Conservation (phyloP, 495 filamentous ascomycete genomes). For the Parathielavia hyrcaniae region DNA sequence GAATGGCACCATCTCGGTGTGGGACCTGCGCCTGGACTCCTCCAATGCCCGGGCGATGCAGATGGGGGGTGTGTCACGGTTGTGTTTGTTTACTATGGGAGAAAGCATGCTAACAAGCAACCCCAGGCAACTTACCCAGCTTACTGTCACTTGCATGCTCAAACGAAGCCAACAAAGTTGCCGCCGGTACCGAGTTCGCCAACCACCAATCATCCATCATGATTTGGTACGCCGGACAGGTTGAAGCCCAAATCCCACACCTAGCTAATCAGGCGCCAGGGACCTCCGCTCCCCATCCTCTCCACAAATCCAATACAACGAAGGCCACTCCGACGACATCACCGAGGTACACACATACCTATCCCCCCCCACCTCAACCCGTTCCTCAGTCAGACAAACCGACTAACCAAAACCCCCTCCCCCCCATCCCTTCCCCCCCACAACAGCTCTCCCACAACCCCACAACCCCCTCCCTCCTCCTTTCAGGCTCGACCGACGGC, state of each 20-base stretch:
- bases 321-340: conserved; percentile 89
- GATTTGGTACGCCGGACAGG: conserved; percentile 55
- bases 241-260: background rate
- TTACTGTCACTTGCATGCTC: conserved; percentile 66
- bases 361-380: conserved; percentile 59
- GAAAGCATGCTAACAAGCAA: conserved; percentile 26
- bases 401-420: conserved; percentile 65
- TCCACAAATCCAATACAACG: conserved; percentile 59
- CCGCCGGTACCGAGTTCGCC: conserved; percentile 71
- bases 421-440: background rate
- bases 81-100: conserved; percentile 27
- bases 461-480: conserved; percentile 52
- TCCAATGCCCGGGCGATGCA: conserved; percentile 30
- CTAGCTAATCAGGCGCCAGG: conserved; percentile 40
- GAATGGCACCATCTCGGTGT: conserved; percentile 53
- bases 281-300: conserved; percentile 55
- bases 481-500: conserved; percentile 89
- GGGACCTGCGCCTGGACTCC: conserved; percentile 49
- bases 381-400: background rate
- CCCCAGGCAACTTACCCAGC: conserved; percentile 27
- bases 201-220: conserved; percentile 65
- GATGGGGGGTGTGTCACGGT: conserved; percentile 46
- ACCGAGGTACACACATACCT: conserved; percentile 59
- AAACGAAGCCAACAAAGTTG: conserved; percentile 52
- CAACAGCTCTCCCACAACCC: conserved; percentile 68